Percentiles rank a stretch among this genome's conserved stretches.
phyloP scores from a whole-genome alignment of 1,284 basidiomycete genomes.

The Vanrija sp. region DNA sequence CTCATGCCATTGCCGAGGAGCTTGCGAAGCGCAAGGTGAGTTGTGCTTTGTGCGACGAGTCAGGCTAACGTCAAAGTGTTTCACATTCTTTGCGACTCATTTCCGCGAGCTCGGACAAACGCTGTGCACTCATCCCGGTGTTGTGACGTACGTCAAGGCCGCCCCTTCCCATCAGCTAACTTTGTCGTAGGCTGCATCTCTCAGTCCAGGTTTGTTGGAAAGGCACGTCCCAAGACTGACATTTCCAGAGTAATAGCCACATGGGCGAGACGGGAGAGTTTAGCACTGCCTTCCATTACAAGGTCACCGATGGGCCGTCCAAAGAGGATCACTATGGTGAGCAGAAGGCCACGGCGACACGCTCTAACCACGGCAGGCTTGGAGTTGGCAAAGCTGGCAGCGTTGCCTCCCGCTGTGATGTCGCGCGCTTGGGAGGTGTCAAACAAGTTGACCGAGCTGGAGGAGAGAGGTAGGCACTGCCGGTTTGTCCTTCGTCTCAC shows the following conservation, averaged over 20 bases:
- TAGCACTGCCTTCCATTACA: constrained; percentile 73
- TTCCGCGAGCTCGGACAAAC: constrained; percentile 43
- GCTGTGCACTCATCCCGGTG: constrained; percentile 31
- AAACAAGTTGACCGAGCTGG: constrained; percentile 57
- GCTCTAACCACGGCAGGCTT: constrained; percentile 56
- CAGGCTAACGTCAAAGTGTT: constrained; percentile 55
- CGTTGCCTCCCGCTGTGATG: constrained; percentile 68
- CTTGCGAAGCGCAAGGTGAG: constrained; percentile 68
- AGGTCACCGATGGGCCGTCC: constrained; percentile 46
- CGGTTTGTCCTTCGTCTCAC: not conserved
- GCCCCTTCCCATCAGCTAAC: constrained; percentile 4
- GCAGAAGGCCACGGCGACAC: not conserved
- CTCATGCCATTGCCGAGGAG: constrained; percentile 86
- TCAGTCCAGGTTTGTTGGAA: constrained; percentile 61
- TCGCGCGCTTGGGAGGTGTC: constrained; percentile 62
- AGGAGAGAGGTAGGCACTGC: constrained; percentile 53
- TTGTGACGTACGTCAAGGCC: constrained; percentile 18
- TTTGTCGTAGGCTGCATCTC: constrained; percentile 66
- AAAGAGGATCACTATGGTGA: constrained; percentile 45
- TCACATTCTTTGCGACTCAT: constrained; percentile 86
- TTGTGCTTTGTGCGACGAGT: not conserved
- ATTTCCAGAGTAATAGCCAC: constrained; percentile 30
- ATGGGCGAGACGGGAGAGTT: constrained; percentile 56
- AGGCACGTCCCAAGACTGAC: constrained; percentile 6
- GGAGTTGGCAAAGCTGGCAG: constrained; percentile 75